Base-by-base conservation (phyloP, 208 protist genomes). In the Trypanosoma avium region DNA sequence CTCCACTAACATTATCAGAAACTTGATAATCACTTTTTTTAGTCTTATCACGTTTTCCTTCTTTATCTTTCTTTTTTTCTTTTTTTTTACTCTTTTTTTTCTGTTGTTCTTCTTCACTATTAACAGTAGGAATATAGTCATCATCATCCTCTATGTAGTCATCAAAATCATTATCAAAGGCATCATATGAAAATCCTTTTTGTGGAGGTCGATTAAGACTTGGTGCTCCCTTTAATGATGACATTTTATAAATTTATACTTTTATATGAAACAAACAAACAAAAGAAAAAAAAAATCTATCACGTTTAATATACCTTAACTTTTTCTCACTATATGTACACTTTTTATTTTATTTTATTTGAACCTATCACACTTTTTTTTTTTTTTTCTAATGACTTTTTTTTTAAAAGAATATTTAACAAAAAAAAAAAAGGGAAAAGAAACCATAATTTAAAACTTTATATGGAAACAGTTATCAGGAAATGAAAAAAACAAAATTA, bases 161-260 rank as follows among this genome's bases (percentile, higher is more conserved):
- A 56, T 24, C 58, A 35, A 58, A 42, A 67, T 38, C 30, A 46
- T 61, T 55, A 53, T 68, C 43, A 52, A 73, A 49, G 19, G 68
- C 63, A 63, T 82, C 67, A 35, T 69, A 85, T 21, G 71, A 79
- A 47, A 83, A 82, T 5, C 42, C 57, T 48, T 75, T 76, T 17
- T 58, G 36, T 24, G 54, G 57, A 4, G 58, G 65, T 6, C 60
- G 27, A 9, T 73, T 58, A 13, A 91, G 71, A 35, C 75, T 90
- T 12, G 84, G 88, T 33, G 84, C 84, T 68, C 74, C 81, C 21
- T 70, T 67, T 13, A 87, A 36, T 9, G 81, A 87, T 15, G 64
- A 77, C 81, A 87, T 81, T 8, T 13, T 30, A 4, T 4, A 22
- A 2, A 13, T 9, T 40, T 0, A 13, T 12, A n/a, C 22, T 56